Base-by-base conservation (phyloP, 2,329 filamentous ascomycete genomes). In the Aspergillus melleus region DNA sequence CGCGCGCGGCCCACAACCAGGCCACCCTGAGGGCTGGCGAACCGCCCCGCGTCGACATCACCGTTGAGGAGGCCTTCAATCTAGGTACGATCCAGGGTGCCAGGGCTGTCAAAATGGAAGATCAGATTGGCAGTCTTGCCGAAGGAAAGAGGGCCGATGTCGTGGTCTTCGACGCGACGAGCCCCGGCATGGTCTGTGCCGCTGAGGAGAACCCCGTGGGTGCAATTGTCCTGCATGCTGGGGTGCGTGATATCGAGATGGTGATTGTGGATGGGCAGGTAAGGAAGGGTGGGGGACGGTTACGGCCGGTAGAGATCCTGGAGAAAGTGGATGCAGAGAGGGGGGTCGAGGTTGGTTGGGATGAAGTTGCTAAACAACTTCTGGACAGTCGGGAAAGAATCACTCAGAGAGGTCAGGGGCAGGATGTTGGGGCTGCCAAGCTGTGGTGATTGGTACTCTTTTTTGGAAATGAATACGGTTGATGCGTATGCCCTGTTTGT, bases 1-100 rank as follows among this genome's bases (percentile, higher is more conserved):
- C 66, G 22, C 63, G 71, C 6, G 59, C 61, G n/a, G 9, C 24
- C 6, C 60, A 64, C 20, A 64, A 68, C 50, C 51, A 66, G 24
- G 24, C 49, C 6, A 19, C 66, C 16, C 54, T 63, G 2, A 51
- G 52, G 11, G 22, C 57, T 9, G 57, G 61, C 8, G 64, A 55
- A 20, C 57, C 16, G n/a, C 52, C 53, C 8, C 22, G 54, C 24
- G 47, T 67, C 42, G 61, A 59, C n/a, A 44, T 66, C 2, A 57
- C 54, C 32, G 64, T 72, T 2, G 57, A 68, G 39, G 70, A 73
- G 42, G 67, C 63, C 26, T 70, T 73, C 54, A 62, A 63, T 19
- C 61, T 74, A 14, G 69, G 61, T 1, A 75, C 72, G 4, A 70
- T 73, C 44, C 63, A 72, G n/a, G 72, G 72, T 5, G 72, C 72